Conservation (phyloP, 208 protist species). For the Angomonas deanei region DNA sequence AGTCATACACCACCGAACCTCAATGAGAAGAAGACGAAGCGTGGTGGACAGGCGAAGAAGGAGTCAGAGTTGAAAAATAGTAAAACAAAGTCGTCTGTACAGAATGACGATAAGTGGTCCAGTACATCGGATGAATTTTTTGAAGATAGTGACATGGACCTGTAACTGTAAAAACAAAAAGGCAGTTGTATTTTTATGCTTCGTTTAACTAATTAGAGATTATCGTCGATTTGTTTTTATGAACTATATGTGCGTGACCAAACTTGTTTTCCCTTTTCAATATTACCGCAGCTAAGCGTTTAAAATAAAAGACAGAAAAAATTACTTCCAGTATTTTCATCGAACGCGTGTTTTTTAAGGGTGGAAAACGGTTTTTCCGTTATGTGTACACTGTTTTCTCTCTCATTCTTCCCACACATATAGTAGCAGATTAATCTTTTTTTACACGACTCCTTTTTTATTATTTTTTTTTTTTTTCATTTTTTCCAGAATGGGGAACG, state of each 20-base stretch:
- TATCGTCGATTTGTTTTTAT: conserved; percentile 2
- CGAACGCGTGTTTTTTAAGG: background rate
- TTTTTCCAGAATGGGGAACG: conserved; percentile 4
- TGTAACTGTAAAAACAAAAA: background rate
- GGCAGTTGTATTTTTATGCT: background rate
- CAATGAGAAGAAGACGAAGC: too few species aligned
- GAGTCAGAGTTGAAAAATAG: too few species aligned
- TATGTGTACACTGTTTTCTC: too few species aligned
- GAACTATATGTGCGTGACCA: background rate
- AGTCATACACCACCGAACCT: too few species aligned
- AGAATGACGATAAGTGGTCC: background rate
- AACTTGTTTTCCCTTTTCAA: background rate
- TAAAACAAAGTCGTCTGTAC: too few species aligned
- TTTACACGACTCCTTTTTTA: background rate
- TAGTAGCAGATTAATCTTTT: conserved; percentile 1
- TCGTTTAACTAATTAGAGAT: background rate
- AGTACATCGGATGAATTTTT: conserved; percentile 7
- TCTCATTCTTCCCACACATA: background rate
- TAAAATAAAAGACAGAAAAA: background rate
- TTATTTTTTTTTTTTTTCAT: conserved; percentile 5
- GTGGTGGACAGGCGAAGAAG: too few species aligned
- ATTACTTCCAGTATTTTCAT: background rate
- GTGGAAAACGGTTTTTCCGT: background rate
- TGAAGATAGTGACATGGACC: background rate
- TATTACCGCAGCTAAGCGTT: background rate